Evolutionary conservation across 2,329 filamentous ascomycete genomes (phyloP).

Genomic region (Microdochium trichocladiopsis): DNA sequence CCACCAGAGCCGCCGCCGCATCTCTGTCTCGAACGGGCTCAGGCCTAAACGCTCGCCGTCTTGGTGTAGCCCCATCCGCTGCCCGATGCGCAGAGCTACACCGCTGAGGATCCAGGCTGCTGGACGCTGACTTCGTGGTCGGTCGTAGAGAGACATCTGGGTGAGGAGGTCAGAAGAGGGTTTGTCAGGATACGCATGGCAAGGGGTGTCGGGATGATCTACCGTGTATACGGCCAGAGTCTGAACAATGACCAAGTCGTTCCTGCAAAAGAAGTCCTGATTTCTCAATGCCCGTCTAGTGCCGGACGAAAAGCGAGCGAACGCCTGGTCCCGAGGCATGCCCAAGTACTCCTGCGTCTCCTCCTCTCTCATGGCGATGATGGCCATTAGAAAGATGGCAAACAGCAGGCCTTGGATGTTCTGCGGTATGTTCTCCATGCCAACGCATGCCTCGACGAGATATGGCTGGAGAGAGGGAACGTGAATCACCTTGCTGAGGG

Average conservation of each 20-base stretch:
- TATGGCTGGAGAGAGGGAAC: constrained; percentile 39
- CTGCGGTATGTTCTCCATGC: constrained; percentile 29
- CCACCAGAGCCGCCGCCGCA: constrained; percentile 37
- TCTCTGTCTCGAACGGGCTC: constrained; percentile 32
- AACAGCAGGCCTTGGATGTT: constrained; percentile 34
- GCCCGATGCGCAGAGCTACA: constrained; percentile 29
- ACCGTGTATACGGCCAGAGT: constrained; percentile 21
- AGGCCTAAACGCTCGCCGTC: constrained; percentile 25
- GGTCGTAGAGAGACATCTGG: constrained; percentile 1
- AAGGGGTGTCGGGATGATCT: constrained; percentile 3
- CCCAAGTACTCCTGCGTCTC: constrained; percentile 23
- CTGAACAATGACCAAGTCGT: constrained; percentile 24
- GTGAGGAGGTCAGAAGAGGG: constrained; percentile 7
- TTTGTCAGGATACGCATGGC: constrained; percentile 3
- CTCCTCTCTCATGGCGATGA: constrained; percentile 28
- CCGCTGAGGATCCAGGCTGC: constrained; percentile 24
- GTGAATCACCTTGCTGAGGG: constrained; percentile 48
- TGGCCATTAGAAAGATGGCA: constrained; percentile 37
- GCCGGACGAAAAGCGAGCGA: constrained; percentile 9
- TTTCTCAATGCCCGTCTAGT: constrained; percentile 10
- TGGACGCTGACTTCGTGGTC: constrained; percentile 14
- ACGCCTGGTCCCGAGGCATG: constrained; percentile 7
- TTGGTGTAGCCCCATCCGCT: constrained; percentile 31
- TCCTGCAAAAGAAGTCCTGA: constrained; percentile 22
- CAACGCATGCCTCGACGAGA: constrained; percentile 36